Conservation (phyloP, 352 stramenopile genomes). For the Phytophthora sp. region DNA sequence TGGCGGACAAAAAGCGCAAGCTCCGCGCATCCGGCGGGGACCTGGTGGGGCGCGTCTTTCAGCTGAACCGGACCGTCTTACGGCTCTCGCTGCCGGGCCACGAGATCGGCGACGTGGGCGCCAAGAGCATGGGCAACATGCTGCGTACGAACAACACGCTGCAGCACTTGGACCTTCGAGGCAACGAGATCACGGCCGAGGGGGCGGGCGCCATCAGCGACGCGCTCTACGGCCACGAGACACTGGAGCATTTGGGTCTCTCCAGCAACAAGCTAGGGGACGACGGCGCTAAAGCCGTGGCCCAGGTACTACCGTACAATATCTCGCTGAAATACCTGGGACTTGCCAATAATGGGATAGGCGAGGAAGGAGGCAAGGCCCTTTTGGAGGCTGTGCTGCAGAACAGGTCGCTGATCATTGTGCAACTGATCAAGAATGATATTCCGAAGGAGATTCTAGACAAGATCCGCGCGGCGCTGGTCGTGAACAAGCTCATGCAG, state of each 20-base stretch:
- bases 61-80: slow-evolving; percentile 54
- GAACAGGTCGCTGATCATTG: slow-evolving; percentile 51
- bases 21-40: slow-evolving; percentile 42
- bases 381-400: slow-evolving; percentile 52
- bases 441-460: slow-evolving; percentile 42
- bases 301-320: slow-evolving; percentile 56
- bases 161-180: slow-evolving; percentile 53
- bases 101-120: slow-evolving; percentile 56
- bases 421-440: slow-evolving; percentile 54
- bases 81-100: slow-evolving; percentile 54
- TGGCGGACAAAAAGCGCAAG: slow-evolving; percentile 55
- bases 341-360: slow-evolving; percentile 57
- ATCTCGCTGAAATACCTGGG: slow-evolving; percentile 58
- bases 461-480: slow-evolving; percentile 48
- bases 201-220: slow-evolving; percentile 38
- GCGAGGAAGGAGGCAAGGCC: slow-evolving; percentile 44
- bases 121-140: slow-evolving; percentile 58
- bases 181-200: slow-evolving; percentile 54
- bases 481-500: slow-evolving; percentile 60
- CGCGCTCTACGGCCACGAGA: slow-evolving; percentile 56
- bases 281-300: slow-evolving; percentile 49
- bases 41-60: slow-evolving; percentile 59
- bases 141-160: slow-evolving; percentile 55
- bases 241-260: slow-evolving; percentile 49
- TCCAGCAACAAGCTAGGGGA: slow-evolving; percentile 57